Evolutionary conservation across 495 filamentous ascomycete species (phyloP).

Genomic region (Penicillium pulvis): DNA sequence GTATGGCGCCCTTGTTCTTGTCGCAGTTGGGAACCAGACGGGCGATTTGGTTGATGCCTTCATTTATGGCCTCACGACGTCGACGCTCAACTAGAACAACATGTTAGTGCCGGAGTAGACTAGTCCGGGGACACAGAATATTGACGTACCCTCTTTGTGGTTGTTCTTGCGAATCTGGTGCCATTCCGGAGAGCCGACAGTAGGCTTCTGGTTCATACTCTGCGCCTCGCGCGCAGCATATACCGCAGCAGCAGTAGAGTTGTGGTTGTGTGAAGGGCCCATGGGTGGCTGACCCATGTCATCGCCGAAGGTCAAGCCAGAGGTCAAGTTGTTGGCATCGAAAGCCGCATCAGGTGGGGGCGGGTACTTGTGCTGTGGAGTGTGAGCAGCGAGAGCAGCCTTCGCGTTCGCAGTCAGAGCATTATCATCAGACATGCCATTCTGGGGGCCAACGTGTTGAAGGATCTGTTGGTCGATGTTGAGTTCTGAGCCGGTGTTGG

Average conservation of each 20-base stretch:
- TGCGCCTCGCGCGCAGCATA: constrained; percentile 50
- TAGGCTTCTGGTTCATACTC: constrained; percentile 67
- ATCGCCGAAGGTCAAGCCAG: constrained; percentile 47
- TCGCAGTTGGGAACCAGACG: constrained; percentile 98
- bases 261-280: constrained; percentile 42
- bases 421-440: constrained; percentile 50
- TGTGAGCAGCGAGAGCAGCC: constrained; percentile 48
- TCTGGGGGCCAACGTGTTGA: constrained; percentile 51
- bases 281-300: constrained; percentile 46
- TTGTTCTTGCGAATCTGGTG: constrained; percentile 97
- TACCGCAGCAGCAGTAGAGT: constrained; percentile 51
- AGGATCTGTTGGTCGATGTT: constrained; percentile 54
- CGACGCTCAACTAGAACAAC: constrained; percentile 79
- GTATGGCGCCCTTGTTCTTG: constrained; percentile 97
- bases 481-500: constrained; percentile 39
- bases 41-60: constrained; percentile 97
- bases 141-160: constrained; percentile 88
- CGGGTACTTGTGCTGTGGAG: constrained; percentile 48
- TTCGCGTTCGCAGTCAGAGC: constrained; percentile 51
- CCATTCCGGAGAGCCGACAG: constrained; percentile 96
- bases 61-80: constrained; percentile 97
- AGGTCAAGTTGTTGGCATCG: constrained; percentile 44
- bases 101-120: constrained; percentile 9
- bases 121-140: neutral
- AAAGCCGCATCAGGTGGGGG: constrained; percentile 45